A percentile compares a stretch with the other conserved stretches of the same genome.
These are phyloP conservation scores for Zymoseptoria tritici DNA, from an alignment of 2,329 filamentous ascomycete species.

Conservation along the genomic window DNA sequence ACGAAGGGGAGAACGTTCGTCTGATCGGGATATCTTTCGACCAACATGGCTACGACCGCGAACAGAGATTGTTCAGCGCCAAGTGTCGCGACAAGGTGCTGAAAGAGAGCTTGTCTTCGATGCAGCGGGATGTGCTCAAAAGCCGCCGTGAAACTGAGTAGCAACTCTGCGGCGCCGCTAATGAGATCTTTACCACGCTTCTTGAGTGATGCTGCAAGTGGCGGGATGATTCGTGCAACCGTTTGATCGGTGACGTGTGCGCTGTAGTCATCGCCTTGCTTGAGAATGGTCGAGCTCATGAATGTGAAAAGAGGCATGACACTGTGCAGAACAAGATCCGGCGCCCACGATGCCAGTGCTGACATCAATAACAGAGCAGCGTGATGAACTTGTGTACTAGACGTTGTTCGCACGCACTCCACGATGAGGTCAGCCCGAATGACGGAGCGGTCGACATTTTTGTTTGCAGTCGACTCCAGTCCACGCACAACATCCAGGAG, in stretches of 20 bases:
- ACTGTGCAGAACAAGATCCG: constrained; percentile 87
- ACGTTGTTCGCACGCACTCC: constrained; percentile 85
- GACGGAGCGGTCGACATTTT: constrained; percentile 62
- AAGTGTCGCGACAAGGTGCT: constrained; percentile 75
- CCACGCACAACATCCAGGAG: constrained; percentile 76
- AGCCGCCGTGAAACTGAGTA: constrained; percentile 92
- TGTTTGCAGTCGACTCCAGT: constrained; percentile 46
- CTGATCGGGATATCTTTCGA: constrained; percentile 78
- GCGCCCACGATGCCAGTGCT: constrained; percentile 75
- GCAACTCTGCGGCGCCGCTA: constrained; percentile 74
- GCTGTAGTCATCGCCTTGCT: constrained; percentile 93
- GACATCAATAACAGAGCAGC: constrained; percentile 82
- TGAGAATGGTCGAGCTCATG: constrained; percentile 84
- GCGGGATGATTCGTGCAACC: constrained; percentile 87
- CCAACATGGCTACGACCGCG: constrained; percentile 78
- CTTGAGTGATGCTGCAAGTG: constrained; percentile 75
- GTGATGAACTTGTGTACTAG: constrained; percentile 90
- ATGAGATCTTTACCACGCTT: constrained; percentile 70
- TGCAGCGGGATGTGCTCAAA: constrained; percentile 94
- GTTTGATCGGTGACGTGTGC: constrained; percentile 91
- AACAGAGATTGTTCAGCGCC: constrained; percentile 82
- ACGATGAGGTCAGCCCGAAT: constrained; percentile 87
- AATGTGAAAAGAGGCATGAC: constrained; percentile 99
- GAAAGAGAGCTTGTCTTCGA: constrained; percentile 72
- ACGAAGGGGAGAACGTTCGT: constrained; percentile 69